These are phyloP conservation scores for Kwoniella dejecticola DNA, from an alignment of 768 basidiomycete species.

Conservation along the genomic window DNA sequence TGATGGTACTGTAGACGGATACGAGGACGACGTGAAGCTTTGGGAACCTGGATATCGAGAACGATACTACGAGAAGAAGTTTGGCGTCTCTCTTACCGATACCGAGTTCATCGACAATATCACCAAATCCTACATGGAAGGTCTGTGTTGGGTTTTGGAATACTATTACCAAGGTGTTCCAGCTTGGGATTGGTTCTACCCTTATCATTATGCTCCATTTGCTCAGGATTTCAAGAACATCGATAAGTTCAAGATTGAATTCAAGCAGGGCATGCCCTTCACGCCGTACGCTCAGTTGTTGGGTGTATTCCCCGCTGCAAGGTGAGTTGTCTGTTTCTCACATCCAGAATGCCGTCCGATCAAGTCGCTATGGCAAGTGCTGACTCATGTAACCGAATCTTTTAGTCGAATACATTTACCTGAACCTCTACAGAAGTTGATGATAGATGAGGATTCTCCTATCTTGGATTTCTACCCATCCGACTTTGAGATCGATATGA, in stretches of 20 bases:
- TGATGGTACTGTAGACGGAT: constrained; percentile 85
- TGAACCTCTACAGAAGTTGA: constrained; percentile 76
- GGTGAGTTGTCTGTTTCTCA: constrained; percentile 60
- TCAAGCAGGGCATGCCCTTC: constrained; percentile 82
- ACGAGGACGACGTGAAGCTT: constrained; percentile 87
- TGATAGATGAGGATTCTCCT: constrained; percentile 82
- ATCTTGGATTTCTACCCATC: constrained; percentile 95
- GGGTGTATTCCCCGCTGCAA: constrained; percentile 92
- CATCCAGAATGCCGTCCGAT: too few species aligned
- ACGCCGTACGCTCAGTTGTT: constrained; percentile 96
- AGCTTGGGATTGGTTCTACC: constrained; percentile 99
- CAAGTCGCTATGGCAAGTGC: too few species aligned
- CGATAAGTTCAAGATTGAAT: constrained; percentile 73
- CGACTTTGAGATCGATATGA: constrained; percentile 97
- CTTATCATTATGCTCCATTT: constrained; percentile 97
- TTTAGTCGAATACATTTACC: constrained; percentile 85
- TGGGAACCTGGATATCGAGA: constrained; percentile 97
- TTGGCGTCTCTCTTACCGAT: constrained; percentile 73
- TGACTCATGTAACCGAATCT: neutral
- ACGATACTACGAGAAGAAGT: constrained; percentile 92
- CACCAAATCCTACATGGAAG: constrained; percentile 84
- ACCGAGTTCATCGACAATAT: constrained; percentile 69
- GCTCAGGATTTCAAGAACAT: constrained; percentile 88
- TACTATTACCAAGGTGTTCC: constrained; percentile 97
- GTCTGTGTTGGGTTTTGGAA: constrained; percentile 89